Conservation (phyloP, 805 yeast species). For the Metschnikowia gruessii region DNA sequence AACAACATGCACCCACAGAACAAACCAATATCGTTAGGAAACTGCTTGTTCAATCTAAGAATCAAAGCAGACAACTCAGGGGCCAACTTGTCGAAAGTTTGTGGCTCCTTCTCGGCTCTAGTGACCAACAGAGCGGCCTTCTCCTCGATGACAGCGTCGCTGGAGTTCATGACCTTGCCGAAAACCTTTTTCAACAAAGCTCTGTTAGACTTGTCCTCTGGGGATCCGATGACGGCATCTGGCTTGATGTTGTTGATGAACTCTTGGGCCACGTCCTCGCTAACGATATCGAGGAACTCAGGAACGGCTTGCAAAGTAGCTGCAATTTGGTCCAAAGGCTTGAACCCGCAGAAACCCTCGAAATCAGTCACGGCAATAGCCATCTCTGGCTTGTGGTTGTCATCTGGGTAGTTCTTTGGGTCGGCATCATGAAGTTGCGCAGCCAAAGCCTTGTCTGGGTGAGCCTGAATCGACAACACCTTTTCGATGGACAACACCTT, state of each 20-base stretch:
- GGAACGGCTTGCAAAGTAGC: constrained; percentile 67
- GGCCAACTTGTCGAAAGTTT: constrained; percentile 48
- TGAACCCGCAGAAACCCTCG: constrained; percentile 97
- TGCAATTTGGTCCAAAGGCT: constrained; percentile 79
- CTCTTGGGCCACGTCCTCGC: constrained; percentile 52
- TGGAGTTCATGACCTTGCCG: constrained; percentile 77
- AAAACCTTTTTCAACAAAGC: constrained; percentile 71
- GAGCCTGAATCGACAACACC: constrained; percentile 95
- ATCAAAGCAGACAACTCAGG: constrained; percentile 67
- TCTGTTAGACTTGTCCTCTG: constrained; percentile 59
- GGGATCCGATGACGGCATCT: constrained; percentile 45
- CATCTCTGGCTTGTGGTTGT: constrained; percentile 99
- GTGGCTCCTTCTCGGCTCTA: constrained; percentile 60
- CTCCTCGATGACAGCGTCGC: constrained; percentile 53
- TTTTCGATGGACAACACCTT: constrained; percentile 91
- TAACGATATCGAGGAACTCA: constrained; percentile 71
- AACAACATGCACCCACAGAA: constrained; percentile 93
- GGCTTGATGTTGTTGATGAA: constrained; percentile 51
- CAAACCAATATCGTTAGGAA: constrained; percentile 90
- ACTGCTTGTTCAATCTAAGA: constrained; percentile 76
- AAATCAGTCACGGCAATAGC: constrained; percentile 94
- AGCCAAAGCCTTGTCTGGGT: constrained; percentile 89
- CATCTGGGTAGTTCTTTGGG: constrained; percentile 95
- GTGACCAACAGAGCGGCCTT: constrained; percentile 64
- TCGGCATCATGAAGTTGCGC: constrained; percentile 71